Evolutionary conservation across 2,329 filamentous ascomycete genomes (phyloP).

Genomic region (Raffaelea albimanens): DNA sequence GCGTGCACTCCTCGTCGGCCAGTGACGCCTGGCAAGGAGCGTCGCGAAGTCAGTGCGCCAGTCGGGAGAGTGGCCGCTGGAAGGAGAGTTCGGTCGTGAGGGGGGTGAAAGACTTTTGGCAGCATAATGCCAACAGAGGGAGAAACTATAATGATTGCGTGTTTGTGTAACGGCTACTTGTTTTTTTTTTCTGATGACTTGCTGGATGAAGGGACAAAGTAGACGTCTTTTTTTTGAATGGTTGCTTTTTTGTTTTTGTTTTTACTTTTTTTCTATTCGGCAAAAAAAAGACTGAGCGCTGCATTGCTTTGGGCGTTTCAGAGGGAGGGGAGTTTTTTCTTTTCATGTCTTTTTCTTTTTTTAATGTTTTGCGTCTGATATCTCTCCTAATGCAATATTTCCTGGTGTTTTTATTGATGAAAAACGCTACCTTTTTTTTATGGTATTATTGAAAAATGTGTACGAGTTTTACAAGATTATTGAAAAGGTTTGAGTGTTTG

Average conservation of each 20-base stretch:
- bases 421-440: no score
- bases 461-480: no score
- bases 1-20: conserved; percentile 6
- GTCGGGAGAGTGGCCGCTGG: conserved; percentile 9
- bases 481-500: no score
- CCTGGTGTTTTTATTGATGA: neutral
- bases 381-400: neutral
- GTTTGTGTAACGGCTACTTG: no score
- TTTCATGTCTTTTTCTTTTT: neutral
- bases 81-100: conserved; percentile 5
- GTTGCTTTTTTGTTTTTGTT: neutral
- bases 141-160: no score
- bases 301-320: neutral
- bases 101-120: no score
- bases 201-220: neutral
- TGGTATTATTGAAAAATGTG: no score
- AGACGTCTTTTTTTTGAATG: no score
- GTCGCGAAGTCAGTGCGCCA: conserved; percentile 12
- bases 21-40: conserved; percentile 12
- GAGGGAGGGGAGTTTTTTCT: neutral
- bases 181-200: no score
- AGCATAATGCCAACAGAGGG: no score
- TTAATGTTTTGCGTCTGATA: neutral
- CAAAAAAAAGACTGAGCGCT: conserved; percentile 1
- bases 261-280: neutral